Percentiles rank a stretch among this genome's conserved stretches.
These are phyloP conservation scores for Cordyceps fumosorosea DNA, from an alignment of 2,329 filamentous ascomycete genomes.

Conservation along the genomic window DNA sequence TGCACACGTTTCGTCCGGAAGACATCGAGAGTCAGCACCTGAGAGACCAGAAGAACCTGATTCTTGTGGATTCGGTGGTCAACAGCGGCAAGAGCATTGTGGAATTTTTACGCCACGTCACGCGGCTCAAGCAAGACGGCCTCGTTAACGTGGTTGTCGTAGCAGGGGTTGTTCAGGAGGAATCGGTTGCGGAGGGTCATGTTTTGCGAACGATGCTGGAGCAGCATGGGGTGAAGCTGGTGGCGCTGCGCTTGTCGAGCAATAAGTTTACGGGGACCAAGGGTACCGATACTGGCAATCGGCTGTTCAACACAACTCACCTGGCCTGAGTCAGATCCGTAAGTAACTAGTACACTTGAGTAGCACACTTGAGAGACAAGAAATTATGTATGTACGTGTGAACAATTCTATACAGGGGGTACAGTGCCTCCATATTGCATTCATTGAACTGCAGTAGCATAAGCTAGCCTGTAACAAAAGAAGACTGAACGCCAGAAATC, in stretches of 20 bases:
- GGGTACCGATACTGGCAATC: conserved; percentile 51
- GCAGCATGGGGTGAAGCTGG: conserved; percentile 28
- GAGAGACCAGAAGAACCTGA: conserved; percentile 27
- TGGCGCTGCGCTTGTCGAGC: conserved; percentile 32
- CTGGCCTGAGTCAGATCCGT: conserved; percentile 19
- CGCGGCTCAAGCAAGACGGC: conserved; percentile 23
- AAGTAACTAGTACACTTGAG: too few relatives aligned
- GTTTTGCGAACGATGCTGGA: conserved; percentile 17
- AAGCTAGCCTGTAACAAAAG: neutral
- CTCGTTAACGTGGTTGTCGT: conserved; percentile 44
- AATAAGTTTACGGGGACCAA: conserved; percentile 21
- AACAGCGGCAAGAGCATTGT: conserved; percentile 47
- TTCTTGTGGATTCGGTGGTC: conserved; percentile 56
- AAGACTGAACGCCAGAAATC: neutral
- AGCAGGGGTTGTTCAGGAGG: conserved; percentile 46
- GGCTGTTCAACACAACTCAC: conserved; percentile 52
- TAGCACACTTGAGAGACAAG: neutral
- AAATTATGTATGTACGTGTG: too few relatives aligned
- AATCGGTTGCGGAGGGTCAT: conserved; percentile 18
- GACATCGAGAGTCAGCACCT: conserved; percentile 41
- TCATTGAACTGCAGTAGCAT: neutral
- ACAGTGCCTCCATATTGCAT: neutral
- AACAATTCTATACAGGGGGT: neutral
- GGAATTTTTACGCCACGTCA: conserved; percentile 42
- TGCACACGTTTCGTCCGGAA: conserved; percentile 34